Evolutionary conservation across 305 asterid species (phyloP).

Genomic region (Fraxinus dipetala): DNA sequence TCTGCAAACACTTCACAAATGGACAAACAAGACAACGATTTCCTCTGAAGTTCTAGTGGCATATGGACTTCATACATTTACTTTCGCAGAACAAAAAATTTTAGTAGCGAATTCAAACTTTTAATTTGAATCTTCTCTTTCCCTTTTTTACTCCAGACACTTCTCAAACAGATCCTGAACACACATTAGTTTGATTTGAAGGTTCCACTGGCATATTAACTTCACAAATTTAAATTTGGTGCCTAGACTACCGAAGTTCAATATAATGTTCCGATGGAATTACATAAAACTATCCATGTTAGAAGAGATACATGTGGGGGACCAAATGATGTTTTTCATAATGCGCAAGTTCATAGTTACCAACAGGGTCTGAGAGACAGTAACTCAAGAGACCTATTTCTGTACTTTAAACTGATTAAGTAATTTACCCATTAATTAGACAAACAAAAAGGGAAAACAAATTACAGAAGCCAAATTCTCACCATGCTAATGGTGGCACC

Average conservation of each 20-base stretch:
- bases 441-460: neutral
- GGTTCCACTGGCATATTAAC: neutral
- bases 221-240: neutral
- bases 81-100: neutral
- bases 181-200: neutral
- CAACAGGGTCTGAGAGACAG: neutral
- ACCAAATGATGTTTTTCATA: neutral
- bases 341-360: neutral
- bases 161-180: neutral
- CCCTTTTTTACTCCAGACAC: neutral
- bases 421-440: neutral
- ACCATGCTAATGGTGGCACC: conserved; percentile 72
- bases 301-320: neutral
- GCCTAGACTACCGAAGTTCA: neutral
- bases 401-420: neutral
- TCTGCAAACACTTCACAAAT: neutral
- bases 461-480: conserved; percentile 24
- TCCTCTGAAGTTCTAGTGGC: neutral
- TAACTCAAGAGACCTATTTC: neutral
- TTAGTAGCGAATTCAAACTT: neutral
- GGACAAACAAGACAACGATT: neutral
- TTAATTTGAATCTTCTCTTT: neutral
- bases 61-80: neutral
- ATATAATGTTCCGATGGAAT: neutral
- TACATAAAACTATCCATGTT: neutral